phyloP scores from a whole-genome alignment of 2,329 filamentous ascomycete species.

The Aspergillus intermedius region DNA sequence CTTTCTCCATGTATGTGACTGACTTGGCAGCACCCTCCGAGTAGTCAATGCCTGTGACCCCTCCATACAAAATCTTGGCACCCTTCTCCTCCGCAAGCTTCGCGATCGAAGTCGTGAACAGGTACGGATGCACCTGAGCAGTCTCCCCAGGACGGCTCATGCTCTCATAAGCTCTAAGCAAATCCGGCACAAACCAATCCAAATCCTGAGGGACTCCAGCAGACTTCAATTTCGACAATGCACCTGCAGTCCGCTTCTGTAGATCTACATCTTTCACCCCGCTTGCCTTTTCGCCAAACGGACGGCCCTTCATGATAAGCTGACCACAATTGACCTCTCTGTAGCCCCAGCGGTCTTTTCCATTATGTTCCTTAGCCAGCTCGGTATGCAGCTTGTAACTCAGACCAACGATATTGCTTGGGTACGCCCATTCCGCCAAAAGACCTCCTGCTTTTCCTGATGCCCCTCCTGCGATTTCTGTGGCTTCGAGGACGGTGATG shows the following conservation, averaged over 20 bases:
- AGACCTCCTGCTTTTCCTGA: constrained; percentile 93
- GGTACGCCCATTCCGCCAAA: constrained; percentile 87
- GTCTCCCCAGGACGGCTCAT: constrained; percentile 80
- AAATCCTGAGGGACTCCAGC: constrained; percentile 67
- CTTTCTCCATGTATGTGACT: constrained; percentile 57
- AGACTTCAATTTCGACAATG: constrained; percentile 46
- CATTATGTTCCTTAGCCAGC: constrained; percentile 75
- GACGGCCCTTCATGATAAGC: constrained; percentile 47
- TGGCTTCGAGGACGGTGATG: constrained; percentile 82
- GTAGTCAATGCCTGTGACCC: constrained; percentile 62
- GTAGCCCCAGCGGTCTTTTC: constrained; percentile 78
- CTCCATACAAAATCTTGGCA: constrained; percentile 59
- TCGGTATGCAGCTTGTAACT: constrained; percentile 79
- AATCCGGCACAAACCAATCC: constrained; percentile 71
- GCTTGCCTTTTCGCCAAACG: constrained; percentile 26
- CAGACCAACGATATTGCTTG: constrained; percentile 71
- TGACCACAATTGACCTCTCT: constrained; percentile 69
- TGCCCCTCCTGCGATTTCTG: constrained; percentile 77
- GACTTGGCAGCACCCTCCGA: constrained; percentile 49
- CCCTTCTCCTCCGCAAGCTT: constrained; percentile 65
- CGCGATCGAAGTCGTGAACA: constrained; percentile 82
- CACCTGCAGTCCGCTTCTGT: constrained; percentile 50
- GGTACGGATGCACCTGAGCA: constrained; percentile 86
- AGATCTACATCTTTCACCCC: constrained; percentile 43
- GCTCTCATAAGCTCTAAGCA: constrained; percentile 64